Evolutionary conservation across 176 grass and related monocot genomes (phyloP).

Genomic region (Neostapfia colusana): DNA sequence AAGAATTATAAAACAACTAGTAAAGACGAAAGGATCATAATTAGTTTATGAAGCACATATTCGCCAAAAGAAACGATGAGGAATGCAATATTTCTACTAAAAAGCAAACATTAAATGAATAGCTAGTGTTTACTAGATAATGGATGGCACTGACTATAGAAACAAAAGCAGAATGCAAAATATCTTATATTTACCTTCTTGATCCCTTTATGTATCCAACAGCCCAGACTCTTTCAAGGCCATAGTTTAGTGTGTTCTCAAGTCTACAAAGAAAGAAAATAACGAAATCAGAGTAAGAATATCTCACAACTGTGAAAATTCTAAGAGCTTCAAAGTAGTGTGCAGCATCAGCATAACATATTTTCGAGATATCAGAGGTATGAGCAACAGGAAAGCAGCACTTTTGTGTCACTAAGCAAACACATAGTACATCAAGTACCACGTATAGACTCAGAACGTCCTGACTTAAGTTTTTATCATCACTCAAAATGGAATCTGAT

Average conservation of each 20-base stretch:
- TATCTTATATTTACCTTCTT: conserved; percentile 68
- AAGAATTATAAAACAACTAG: conserved; percentile 21
- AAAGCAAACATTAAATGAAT: conserved; percentile 20
- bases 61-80: not conserved
- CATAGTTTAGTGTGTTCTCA: conserved; percentile 97
- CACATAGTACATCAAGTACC: not conserved
- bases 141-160: not conserved
- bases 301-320: conserved; percentile 6
- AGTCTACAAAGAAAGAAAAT: conserved; percentile 64
- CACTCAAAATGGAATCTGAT: not conserved
- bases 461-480: not conserved
- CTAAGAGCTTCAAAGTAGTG: not conserved
- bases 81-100: not conserved
- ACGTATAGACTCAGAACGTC: not conserved
- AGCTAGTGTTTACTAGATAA: not conserved
- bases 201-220: conserved; percentile 96
- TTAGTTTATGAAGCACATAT: conserved; percentile 5
- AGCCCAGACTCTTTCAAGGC: conserved; percentile 97
- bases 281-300: conserved; percentile 8
- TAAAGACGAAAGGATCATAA: not conserved
- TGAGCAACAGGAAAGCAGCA: not conserved
- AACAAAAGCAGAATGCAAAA: conserved; percentile 19
- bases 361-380: not conserved
- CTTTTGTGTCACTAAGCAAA: not conserved
- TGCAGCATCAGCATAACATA: not conserved